Evolutionary conservation across 176 grass and related monocot species (phyloP), one percentile per base, ranked within the genome.

Genomic region (Zea luxurians): DNA sequence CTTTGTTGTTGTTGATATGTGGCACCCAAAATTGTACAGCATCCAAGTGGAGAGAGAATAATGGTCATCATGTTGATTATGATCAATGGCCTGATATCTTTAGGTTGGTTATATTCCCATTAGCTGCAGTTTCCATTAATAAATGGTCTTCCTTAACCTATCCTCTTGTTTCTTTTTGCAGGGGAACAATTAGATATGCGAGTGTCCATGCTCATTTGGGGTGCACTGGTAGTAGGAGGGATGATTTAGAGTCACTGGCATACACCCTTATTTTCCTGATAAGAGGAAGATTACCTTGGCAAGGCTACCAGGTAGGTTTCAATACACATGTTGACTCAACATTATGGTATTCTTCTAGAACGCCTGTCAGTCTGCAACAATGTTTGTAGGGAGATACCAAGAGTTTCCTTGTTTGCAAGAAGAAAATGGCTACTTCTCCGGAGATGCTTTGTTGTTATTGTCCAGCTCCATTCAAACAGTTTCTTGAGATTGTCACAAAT

Each of bases 41-140:
- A 66, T 92, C 96, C 1, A 92, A 64, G 83, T 99, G 96, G 96
- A 99, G 82, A 80, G 75, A 95, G 67, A 35, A 68, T 71, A 81
- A 49, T 42, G 85, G 92, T 61, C 75, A 85, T 55, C 96, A 99
- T 89, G 90, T 99, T 72, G 92, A 87, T 41, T 99, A 99, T 87
- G 96, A 99, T 73, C 96, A 99, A 83, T 84, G 90, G 34, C 96
- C 96, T 64, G 96, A 99, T 89, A 84, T 99, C 27, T 99, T 99
- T 61, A 86, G 92, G 96, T 97, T 74, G 37, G 80, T 74, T 82
- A 78, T 42, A 50, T 66, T 59, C n/a, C 65, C 58, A 11, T 27
- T 8, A 16, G 36, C 41, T 53, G 13, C 35, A 47, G 5, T 84
- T 84, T 65, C 50, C 43, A 84, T 79, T 38, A 83, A 18, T 69